Percentiles rank a stretch among this genome's conserved stretches.
Conservation (phyloP, 1,284 basidiomycete genomes). For the Puccinia novopanici region DNA sequence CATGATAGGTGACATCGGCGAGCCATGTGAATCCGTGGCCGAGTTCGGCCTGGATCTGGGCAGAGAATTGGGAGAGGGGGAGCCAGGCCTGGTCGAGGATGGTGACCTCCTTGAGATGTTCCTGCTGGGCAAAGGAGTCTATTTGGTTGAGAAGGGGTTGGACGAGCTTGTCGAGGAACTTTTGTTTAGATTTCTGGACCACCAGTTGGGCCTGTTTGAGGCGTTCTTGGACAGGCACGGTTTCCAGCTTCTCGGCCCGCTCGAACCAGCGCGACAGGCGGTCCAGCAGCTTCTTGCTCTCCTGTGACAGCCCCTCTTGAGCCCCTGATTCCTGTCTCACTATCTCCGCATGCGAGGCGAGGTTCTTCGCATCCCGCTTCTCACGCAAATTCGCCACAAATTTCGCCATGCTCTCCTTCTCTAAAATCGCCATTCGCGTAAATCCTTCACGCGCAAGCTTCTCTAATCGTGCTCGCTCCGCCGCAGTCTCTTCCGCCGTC, state of each 20-base stretch:
- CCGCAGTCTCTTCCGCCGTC: not conserved
- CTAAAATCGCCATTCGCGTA: not conserved
- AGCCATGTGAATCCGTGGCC: slow-evolving; percentile 41
- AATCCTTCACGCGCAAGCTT: not conserved
- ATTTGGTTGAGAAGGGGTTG: not conserved
- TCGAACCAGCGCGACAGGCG: slow-evolving; percentile 12
- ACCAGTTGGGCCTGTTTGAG: not conserved
- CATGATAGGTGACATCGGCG: slow-evolving; percentile 23
- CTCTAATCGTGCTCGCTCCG: slow-evolving; percentile 18
- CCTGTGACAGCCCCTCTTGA: not conserved
- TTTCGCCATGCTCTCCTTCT: not conserved
- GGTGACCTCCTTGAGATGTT: not conserved
- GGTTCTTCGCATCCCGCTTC: slow-evolving; percentile 2
- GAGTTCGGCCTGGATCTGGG: not conserved
- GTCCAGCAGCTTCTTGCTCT: not conserved
- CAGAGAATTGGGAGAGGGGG: not conserved
- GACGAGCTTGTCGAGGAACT: slow-evolving; percentile 30
- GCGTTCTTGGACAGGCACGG: not conserved
- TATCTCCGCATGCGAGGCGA: not conserved
- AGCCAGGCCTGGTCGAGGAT: not conserved
- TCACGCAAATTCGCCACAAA: not conserved
- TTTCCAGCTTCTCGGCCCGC: slow-evolving; percentile 7
- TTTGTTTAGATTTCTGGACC: slow-evolving; percentile 18
- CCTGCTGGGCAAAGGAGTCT: not conserved
- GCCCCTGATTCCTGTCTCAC: not conserved